Percentiles rank a stretch among this genome's conserved stretches.
These are phyloP conservation scores for Gorgonomyces haynaldii DNA, from an alignment of 192 early-diverging fungal genomes.

Conservation along the genomic window DNA sequence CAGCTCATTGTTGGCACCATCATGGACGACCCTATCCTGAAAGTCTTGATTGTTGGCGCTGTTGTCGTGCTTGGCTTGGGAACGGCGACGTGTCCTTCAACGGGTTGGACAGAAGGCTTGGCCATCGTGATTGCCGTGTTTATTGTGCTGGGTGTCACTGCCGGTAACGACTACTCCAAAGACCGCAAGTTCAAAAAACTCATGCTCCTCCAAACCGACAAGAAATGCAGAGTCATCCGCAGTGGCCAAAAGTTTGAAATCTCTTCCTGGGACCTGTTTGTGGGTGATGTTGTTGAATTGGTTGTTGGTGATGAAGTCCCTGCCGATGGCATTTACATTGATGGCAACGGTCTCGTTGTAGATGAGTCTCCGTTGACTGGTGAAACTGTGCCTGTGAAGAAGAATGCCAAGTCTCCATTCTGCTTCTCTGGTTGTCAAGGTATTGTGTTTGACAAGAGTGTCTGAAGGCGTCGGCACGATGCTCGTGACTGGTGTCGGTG, in stretches of 20 bases:
- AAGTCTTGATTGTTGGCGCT: constrained; percentile 44
- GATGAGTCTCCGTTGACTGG: constrained; percentile 52
- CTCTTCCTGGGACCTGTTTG: constrained; percentile 41
- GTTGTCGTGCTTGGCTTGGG: constrained; percentile 37
- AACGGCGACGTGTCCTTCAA: constrained; percentile 34
- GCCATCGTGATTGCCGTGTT: constrained; percentile 47
- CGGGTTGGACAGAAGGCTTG: constrained; percentile 43
- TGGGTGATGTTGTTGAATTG: constrained; percentile 46
- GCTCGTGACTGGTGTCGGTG: constrained; percentile 42
- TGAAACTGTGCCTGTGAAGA: constrained; percentile 48
- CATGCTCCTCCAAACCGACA: constrained; percentile 43
- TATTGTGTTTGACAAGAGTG: constrained; percentile 4
- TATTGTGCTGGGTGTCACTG: constrained; percentile 43
- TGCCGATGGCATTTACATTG: constrained; percentile 41
- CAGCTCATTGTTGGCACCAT: constrained; percentile 42
- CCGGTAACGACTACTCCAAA: constrained; percentile 49
- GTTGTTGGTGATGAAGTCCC: constrained; percentile 45
- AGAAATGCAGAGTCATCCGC: constrained; percentile 40
- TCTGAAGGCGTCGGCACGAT: constrained; percentile 41
- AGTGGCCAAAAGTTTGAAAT: constrained; percentile 38
- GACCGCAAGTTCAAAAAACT: constrained; percentile 52
- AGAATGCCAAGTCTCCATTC: constrained; percentile 31
- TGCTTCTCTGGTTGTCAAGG: constrained; percentile 44
- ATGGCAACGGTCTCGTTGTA: constrained; percentile 39
- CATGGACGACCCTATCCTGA: constrained; percentile 48